phyloP scores from a whole-genome alignment of 2,329 filamentous ascomycete genomes.

The Fusarium chuoi region DNA sequence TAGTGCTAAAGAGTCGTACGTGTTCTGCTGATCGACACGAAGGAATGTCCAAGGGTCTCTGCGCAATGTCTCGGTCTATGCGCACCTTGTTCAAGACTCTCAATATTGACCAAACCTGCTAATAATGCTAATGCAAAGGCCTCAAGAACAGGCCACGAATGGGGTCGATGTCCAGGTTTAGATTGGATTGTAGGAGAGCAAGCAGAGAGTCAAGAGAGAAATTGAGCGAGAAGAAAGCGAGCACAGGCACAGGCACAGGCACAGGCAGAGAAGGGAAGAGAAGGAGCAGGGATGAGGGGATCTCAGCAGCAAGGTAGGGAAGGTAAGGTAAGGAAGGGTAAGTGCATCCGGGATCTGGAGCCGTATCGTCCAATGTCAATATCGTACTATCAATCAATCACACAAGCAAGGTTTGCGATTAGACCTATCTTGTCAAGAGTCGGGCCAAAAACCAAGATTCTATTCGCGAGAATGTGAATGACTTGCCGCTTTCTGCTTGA shows the following conservation, averaged over 20 bases:
- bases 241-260: background rate
- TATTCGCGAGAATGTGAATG: constrained; percentile 19
- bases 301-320: background rate
- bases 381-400: constrained; percentile 2
- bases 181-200: constrained; percentile 7
- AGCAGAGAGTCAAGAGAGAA: constrained; percentile 3
- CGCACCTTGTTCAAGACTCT: constrained; percentile 1
- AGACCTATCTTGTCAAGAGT: constrained; percentile 23
- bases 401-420: constrained; percentile 20
- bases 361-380: background rate
- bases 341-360: constrained; percentile 1
- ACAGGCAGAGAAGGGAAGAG: background rate
- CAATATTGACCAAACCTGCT: constrained; percentile 2
- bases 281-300: constrained; percentile 23
- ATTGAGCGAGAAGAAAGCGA: background rate
- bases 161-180: constrained; percentile 23
- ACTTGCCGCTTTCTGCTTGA: constrained; percentile 30
- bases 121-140: constrained; percentile 1
- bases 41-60: constrained; percentile 28
- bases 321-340: background rate
- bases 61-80: constrained; percentile 28
- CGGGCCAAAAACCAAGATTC: background rate
- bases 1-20: constrained; percentile 3
- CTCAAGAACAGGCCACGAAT: constrained; percentile 33
- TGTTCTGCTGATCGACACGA: constrained; percentile 4